phyloP scores from a whole-genome alignment of 2,329 filamentous ascomycete species.

The Pseudopithomyces chartarum region DNA sequence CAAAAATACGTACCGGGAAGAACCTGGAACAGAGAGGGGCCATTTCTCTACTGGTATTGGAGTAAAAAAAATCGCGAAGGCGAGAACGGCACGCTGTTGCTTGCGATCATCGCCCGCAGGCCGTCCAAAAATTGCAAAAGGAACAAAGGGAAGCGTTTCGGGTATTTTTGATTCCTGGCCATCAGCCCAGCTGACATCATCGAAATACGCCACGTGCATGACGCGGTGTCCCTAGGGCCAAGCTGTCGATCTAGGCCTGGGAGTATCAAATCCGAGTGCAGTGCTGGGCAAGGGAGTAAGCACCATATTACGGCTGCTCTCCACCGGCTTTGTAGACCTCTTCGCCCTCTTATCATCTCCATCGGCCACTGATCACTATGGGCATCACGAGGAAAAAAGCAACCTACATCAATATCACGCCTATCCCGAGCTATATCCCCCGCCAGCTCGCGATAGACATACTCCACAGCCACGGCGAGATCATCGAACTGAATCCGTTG shows the following conservation, averaged over 20 bases:
- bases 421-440: conserved; percentile 71
- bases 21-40: neutral
- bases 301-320: conserved; percentile 6
- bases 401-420: conserved; percentile 70
- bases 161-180: conserved; percentile 7
- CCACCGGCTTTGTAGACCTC: conserved; percentile 1
- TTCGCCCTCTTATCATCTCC: conserved; percentile 1
- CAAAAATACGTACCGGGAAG: neutral
- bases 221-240: conserved; percentile 21
- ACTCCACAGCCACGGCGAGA: conserved; percentile 71
- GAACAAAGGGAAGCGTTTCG: neutral
- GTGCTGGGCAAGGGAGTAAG: conserved; percentile 10
- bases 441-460: conserved; percentile 75
- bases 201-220: conserved; percentile 27
- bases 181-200: conserved; percentile 26
- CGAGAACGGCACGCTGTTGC: neutral
- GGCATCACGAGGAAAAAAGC: conserved; percentile 61
- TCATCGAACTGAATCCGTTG: conserved; percentile 73
- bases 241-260: conserved; percentile 15
- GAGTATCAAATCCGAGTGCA: conserved; percentile 1
- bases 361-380: conserved; percentile 23
- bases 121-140: neutral
- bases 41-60: too few relatives aligned
- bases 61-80: too few relatives aligned
- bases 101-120: neutral